A percentile compares a stretch with the other conserved stretches of the same genome.
These are phyloP conservation scores for Cyamopsis tetragonoloba DNA, from an alignment of 306 rosid species.

Conservation along the genomic window DNA sequence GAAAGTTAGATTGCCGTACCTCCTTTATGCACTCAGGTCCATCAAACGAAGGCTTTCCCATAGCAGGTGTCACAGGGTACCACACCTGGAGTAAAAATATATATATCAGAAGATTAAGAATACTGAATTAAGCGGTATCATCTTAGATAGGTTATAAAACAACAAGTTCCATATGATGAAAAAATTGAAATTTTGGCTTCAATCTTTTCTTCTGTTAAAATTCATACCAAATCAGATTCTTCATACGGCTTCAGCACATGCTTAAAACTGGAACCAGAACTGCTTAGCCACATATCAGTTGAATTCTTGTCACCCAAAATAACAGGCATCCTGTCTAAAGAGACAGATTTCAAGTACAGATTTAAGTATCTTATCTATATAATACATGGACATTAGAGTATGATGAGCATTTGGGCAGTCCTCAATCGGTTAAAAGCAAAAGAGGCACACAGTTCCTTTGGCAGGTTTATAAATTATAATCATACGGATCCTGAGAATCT, in stretches of 20 bases:
- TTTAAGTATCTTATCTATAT: neutral
- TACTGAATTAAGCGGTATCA: neutral
- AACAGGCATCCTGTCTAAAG: conserved; percentile 90
- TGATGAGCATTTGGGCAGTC: neutral
- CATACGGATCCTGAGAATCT: conserved; percentile 1
- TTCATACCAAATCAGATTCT: conserved; percentile 71
- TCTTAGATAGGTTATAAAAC: neutral
- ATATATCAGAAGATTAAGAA: neutral
- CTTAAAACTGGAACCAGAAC: conserved; percentile 50
- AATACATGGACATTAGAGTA: conserved; percentile 21
- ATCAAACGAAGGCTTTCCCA: conserved; percentile 83
- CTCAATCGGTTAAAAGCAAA: neutral
- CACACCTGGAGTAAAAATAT: conserved; percentile 45
- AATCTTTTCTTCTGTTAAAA: conserved; percentile 5
- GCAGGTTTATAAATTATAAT: neutral
- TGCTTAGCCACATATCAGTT: conserved; percentile 65
- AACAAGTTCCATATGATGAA: neutral
- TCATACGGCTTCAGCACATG: conserved; percentile 66
- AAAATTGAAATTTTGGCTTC: neutral
- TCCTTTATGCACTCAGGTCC: conserved; percentile 84
- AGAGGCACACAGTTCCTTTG: neutral
- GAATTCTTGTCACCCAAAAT: conserved; percentile 72
- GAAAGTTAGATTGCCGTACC: conserved; percentile 40
- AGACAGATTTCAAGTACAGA: conserved; percentile 8
- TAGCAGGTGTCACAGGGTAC: conserved; percentile 82